These are phyloP conservation scores for Leishmania turanica DNA, from an alignment of 208 protist species.

Conservation along the genomic window DNA sequence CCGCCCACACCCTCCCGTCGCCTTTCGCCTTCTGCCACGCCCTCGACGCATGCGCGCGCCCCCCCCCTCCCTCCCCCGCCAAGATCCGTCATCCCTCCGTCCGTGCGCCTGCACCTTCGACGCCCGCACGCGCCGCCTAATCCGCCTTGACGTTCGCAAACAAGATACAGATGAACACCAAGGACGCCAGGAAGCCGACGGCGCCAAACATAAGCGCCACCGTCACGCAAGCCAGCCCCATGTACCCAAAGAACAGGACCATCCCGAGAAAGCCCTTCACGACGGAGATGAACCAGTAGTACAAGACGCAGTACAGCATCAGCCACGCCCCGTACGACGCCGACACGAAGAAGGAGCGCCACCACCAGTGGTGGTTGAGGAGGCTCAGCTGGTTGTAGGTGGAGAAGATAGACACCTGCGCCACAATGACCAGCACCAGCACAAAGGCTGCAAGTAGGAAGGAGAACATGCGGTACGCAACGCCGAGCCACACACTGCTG, in stretches of 20 bases:
- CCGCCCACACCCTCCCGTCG: background rate
- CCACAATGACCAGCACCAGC: constrained; percentile 92
- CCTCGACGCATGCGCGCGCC: background rate
- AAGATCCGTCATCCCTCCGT: background rate
- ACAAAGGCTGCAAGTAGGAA: constrained; percentile 96
- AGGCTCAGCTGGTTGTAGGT: constrained; percentile 95
- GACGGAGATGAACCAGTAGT: constrained; percentile 74
- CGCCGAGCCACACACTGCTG: constrained; percentile 84
- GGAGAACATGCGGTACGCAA: constrained; percentile 96
- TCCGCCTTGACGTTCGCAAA: constrained; percentile 57
- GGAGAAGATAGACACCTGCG: constrained; percentile 95
- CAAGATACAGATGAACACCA: constrained; percentile 60
- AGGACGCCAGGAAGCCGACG: constrained; percentile 53
- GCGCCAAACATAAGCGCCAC: constrained; percentile 53
- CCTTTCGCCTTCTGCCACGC: background rate
- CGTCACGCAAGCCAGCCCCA: constrained; percentile 39
- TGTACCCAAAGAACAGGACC: constrained; percentile 74
- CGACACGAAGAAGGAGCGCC: constrained; percentile 89
- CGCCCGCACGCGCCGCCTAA: constrained; percentile 8
- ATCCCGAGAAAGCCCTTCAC: constrained; percentile 49
- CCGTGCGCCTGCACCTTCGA: background rate
- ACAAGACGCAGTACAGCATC: constrained; percentile 91
- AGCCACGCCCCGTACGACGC: constrained; percentile 88
- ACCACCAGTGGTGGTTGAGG: constrained; percentile 97
- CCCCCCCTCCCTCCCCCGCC: background rate